Percentiles rank a stretch among this genome's conserved stretches.
phyloP scores from a whole-genome alignment of 2,329 filamentous ascomycete genomes.

The Fusarium hainanense region DNA sequence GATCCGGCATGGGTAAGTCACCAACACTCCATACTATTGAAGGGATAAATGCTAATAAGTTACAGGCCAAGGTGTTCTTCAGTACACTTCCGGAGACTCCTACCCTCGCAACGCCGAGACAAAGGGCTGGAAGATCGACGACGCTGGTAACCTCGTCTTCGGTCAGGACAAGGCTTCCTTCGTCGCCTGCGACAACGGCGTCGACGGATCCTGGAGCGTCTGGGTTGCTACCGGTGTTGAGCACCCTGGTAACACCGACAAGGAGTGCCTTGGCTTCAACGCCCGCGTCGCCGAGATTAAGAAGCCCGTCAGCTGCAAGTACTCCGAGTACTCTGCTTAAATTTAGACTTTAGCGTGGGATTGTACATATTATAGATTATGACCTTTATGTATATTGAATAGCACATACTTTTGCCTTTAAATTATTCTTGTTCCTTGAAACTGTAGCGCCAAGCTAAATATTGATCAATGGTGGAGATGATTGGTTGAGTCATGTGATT shows the following conservation, averaged over 20 bases:
- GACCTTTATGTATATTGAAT: not conserved
- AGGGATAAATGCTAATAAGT: too few species aligned
- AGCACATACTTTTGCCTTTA: not conserved
- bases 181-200: slow-evolving; percentile 62
- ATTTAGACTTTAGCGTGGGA: not conserved
- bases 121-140: slow-evolving; percentile 60
- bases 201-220: slow-evolving; percentile 55
- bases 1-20: slow-evolving; percentile 67
- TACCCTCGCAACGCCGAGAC: slow-evolving; percentile 53
- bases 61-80: slow-evolving; percentile 63
- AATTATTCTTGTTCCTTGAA: not conserved
- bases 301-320: slow-evolving; percentile 52
- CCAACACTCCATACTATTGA: too few species aligned
- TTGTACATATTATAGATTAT: not conserved
- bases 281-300: slow-evolving; percentile 45
- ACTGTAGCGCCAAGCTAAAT: not conserved
- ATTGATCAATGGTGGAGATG: not conserved
- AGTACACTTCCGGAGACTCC: slow-evolving; percentile 63
- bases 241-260: slow-evolving; percentile 51
- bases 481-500: slow-evolving; percentile 7
- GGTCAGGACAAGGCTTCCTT: slow-evolving; percentile 49
- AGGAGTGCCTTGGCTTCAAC: slow-evolving; percentile 52
- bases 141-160: slow-evolving; percentile 36
- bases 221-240: slow-evolving; percentile 49
- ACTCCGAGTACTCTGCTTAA: slow-evolving; percentile 34